Evolutionary conservation across 306 rosid species (phyloP).

Genomic region (Castanea sativa): DNA sequence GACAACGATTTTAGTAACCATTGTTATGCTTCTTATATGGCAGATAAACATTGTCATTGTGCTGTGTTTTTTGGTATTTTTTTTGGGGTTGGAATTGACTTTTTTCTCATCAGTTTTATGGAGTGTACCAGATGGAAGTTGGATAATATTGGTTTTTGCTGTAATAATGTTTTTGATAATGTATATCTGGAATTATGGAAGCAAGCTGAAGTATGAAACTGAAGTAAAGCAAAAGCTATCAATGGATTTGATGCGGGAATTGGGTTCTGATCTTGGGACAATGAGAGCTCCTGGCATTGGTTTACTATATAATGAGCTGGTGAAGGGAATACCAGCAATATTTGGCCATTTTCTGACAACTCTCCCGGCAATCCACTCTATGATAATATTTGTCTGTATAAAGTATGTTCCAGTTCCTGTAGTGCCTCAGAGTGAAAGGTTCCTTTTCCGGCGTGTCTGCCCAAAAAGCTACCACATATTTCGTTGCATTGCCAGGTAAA

Average conservation of each 20-base stretch:
- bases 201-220: slow-evolving; percentile 96
- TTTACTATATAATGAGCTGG: slow-evolving; percentile 89
- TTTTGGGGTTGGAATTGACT: slow-evolving; percentile 80
- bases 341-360: slow-evolving; percentile 91
- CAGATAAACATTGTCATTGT: slow-evolving; percentile 77
- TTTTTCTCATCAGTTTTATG: slow-evolving; percentile 92
- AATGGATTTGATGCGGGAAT: slow-evolving; percentile 75
- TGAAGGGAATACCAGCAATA: slow-evolving; percentile 93
- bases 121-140: slow-evolving; percentile 92
- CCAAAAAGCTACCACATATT: slow-evolving; percentile 85
- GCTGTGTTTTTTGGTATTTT: slow-evolving; percentile 56
- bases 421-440: slow-evolving; percentile 97
- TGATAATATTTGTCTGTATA: slow-evolving; percentile 91
- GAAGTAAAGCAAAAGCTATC: slow-evolving; percentile 91
- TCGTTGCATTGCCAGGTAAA: slow-evolving; percentile 87
- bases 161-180: slow-evolving; percentile 73
- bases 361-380: slow-evolving; percentile 66
- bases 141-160: slow-evolving; percentile 89
- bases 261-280: slow-evolving; percentile 92
- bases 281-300: slow-evolving; percentile 97
- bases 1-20: slow-evolving; percentile 85
- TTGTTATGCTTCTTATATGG: slow-evolving; percentile 99
- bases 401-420: slow-evolving; percentile 89
- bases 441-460: slow-evolving; percentile 95
- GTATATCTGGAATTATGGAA: slow-evolving; percentile 91